Evolutionary conservation across 2,329 filamentous ascomycete genomes (phyloP).

Genomic region (Fusarium continuum): DNA sequence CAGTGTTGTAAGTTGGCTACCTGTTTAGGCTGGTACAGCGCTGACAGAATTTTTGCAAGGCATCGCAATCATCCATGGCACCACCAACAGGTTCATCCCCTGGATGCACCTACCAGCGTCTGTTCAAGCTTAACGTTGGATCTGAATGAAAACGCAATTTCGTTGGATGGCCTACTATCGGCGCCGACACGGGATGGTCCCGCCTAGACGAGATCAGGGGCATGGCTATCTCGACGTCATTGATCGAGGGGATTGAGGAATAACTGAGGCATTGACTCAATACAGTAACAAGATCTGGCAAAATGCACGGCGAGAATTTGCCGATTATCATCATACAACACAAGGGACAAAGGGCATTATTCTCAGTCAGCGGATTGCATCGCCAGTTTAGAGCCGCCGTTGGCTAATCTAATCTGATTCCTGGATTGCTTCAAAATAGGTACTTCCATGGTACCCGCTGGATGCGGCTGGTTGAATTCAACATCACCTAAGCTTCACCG

Average conservation of each 20-base stretch:
- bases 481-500: slow-evolving; percentile 31
- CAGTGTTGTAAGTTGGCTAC: neutral
- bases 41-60: slow-evolving; percentile 7
- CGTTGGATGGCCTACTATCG: slow-evolving; percentile 25
- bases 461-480: slow-evolving; percentile 29
- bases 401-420: neutral
- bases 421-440: neutral
- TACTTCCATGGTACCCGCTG: slow-evolving; percentile 19
- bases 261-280: neutral
- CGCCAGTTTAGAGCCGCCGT: neutral
- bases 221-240: slow-evolving; percentile 24
- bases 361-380: neutral
- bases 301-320: neutral
- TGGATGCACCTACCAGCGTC: neutral
- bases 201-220: slow-evolving; percentile 14
- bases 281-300: neutral
- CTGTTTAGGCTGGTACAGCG: neutral
- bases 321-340: neutral
- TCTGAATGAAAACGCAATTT: slow-evolving; percentile 19
- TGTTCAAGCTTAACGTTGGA: slow-evolving; percentile 13
- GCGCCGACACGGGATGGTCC: slow-evolving; percentile 22
- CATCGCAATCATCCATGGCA: slow-evolving; percentile 11
- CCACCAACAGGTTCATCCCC: slow-evolving; percentile 6
- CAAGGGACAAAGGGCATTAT: too few relatives aligned
- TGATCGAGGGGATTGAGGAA: neutral